Conservation (phyloP, 2,329 filamentous ascomycete species). For the Exophiala sp. region DNA sequence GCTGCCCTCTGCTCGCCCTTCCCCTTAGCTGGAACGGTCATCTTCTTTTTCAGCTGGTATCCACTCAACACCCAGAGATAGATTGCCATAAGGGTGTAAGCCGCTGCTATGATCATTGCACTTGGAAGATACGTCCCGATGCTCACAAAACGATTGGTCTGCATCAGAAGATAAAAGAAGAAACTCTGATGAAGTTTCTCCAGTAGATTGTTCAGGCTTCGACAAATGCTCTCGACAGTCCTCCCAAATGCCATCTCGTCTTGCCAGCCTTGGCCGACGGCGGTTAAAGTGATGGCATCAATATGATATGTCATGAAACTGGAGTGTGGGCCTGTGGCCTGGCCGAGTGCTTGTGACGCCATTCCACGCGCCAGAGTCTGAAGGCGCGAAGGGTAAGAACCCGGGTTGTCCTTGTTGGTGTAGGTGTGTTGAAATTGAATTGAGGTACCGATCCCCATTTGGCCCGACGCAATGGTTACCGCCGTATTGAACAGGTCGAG, state of each 20-base stretch:
- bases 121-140: constrained; percentile 96
- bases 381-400: constrained; percentile 74
- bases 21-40: constrained; percentile 24
- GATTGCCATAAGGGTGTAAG: constrained; percentile 93
- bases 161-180: constrained; percentile 96
- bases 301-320: constrained; percentile 97
- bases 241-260: constrained; percentile 95
- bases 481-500: constrained; percentile 94
- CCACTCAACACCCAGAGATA: constrained; percentile 90
- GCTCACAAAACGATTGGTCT: constrained; percentile 87
- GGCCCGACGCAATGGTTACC: constrained; percentile 75
- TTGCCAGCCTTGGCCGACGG: constrained; percentile 87
- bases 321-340: constrained; percentile 85
- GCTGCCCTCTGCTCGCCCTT: constrained; percentile 32
- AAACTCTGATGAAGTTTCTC: constrained; percentile 98
- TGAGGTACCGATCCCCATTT: constrained; percentile 81
- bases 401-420: constrained; percentile 51
- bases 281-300: constrained; percentile 87
- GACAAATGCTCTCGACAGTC: constrained; percentile 81
- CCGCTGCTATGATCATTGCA: constrained; percentile 92
- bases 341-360: constrained; percentile 82
- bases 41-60: constrained; percentile 36
- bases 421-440: constrained; percentile 72
- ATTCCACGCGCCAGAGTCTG: constrained; percentile 87
- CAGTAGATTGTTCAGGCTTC: constrained; percentile 90